Base-by-base conservation (phyloP, 306 rosid species). In the Acacia acuminata region DNA sequence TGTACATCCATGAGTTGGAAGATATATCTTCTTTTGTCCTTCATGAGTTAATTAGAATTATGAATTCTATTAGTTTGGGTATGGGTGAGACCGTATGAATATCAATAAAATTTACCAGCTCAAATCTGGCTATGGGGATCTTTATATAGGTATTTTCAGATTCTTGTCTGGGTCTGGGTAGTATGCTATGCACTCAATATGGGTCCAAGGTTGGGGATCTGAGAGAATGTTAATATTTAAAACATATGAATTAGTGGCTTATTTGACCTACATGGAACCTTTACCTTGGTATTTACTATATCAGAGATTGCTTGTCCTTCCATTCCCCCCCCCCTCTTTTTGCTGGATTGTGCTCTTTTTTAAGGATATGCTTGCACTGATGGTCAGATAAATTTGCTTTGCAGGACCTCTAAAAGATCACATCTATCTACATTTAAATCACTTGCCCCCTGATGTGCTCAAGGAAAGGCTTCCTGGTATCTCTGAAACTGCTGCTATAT, bases 391-490 rank as follows among this genome's bases (percentile, higher is more conserved):
- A 72, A 78, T 82, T 50, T 84, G 69, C 94, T 56, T 56, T n/a
- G 24, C 63, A 96, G 99, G 99, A 85, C 97, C 98, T 72, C 53
- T 90, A 92, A 96, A 96, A 88, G 99, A 96, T 88, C 99, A 96
- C 85, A 96, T 96, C 81, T 94, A 94, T 92, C 99, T 96, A 71
- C 99, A 96, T 85, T 89, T 96, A 85, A 96, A 96, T 87, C 99
- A 96, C 85, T 90, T 96, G 74, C 99, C 99, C 76, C 99, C 99
- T 20, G 99, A 96, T 71, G 97, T 96, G 73, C 94, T 96, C 48
- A 94, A 90, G 92, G 99, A 96, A 91, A 94, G 99, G 85, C 99
- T 96, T 82, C 99, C 99, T 78, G 98, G 99, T 81, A 96, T 96
- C 83, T 96, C 98, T 70, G 99, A 96, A 92, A 96, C 99, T 81